phyloP scores from a whole-genome alignment of 208 protist species.

The Phytomonas sp. region DNA sequence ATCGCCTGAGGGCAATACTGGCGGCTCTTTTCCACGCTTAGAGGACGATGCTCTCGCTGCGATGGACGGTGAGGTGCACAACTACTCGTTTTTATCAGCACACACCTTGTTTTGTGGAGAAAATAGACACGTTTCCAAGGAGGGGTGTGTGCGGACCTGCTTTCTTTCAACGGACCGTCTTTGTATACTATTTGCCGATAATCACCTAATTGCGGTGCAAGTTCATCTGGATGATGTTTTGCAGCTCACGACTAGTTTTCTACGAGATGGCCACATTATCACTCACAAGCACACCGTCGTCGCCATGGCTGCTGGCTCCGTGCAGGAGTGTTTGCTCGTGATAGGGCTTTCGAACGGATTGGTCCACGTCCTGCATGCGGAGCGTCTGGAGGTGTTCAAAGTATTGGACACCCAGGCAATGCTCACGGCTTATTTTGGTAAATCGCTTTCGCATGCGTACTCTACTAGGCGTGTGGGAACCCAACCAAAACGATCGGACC shows the following conservation, averaged over 20 bases:
- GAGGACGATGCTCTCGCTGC: too few species aligned
- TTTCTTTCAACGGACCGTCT: not conserved
- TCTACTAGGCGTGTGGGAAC: not conserved
- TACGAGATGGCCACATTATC: constrained; percentile 45
- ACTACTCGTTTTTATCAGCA: too few species aligned
- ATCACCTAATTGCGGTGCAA: constrained; percentile 35
- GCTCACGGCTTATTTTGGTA: not conserved
- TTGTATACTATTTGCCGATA: constrained; percentile 5
- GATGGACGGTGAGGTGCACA: too few species aligned
- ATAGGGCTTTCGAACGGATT: constrained; percentile 51
- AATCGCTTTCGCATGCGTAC: not conserved
- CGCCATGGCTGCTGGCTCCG: constrained; percentile 28
- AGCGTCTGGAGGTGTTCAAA: constrained; percentile 24
- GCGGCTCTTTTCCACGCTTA: too few species aligned
- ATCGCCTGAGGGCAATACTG: not conserved
- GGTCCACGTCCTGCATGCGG: constrained; percentile 48
- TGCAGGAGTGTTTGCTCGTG: constrained; percentile 17
- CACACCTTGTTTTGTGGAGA: too few species aligned
- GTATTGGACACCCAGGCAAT: constrained; percentile 8
- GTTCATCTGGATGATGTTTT: constrained; percentile 12
- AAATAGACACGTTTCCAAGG: too few species aligned
- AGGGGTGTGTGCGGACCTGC: too few species aligned
- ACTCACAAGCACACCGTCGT: constrained; percentile 21
- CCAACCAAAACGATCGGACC: too few species aligned
- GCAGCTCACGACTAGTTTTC: constrained; percentile 14